Conservation (phyloP, 345 rosid species). For the Boechera stricta region DNA sequence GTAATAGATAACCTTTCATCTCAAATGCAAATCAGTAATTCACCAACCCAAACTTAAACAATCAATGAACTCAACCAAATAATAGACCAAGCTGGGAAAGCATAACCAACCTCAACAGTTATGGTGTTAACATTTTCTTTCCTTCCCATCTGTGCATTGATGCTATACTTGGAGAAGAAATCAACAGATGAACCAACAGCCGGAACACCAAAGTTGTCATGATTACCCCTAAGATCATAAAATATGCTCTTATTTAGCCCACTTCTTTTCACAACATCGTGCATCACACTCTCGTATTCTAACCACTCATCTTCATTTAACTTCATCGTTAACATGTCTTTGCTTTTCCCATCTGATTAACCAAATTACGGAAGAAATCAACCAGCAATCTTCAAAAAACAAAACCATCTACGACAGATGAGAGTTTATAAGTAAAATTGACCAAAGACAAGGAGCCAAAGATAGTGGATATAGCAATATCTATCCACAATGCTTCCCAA, state of each 20-base stretch:
- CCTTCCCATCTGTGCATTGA: constrained; percentile 75
- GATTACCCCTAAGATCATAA: constrained; percentile 96
- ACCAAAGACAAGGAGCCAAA: too few relatives aligned
- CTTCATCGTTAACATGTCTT: constrained; percentile 81
- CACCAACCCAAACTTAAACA: background rate
- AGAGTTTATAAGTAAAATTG: background rate
- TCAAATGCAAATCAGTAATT: background rate
- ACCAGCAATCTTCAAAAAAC: constrained; percentile 10
- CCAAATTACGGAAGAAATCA: constrained; percentile 27
- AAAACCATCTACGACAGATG: background rate
- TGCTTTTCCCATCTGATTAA: constrained; percentile 85
- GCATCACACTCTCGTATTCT: constrained; percentile 75
- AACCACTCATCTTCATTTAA: constrained; percentile 84
- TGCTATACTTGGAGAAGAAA: constrained; percentile 84
- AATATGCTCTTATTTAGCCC: constrained; percentile 72
- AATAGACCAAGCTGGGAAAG: constrained; percentile 10
- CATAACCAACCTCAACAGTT: constrained; percentile 70
- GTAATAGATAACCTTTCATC: background rate
- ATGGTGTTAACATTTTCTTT: constrained; percentile 60
- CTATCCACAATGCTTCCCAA: constrained; percentile 10
- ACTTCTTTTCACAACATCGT: constrained; percentile 67
- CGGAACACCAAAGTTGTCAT: constrained; percentile 92
- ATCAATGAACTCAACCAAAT: constrained; percentile 7
- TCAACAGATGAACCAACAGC: constrained; percentile 63
- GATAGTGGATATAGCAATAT: background rate